Evolutionary conservation across 768 basidiomycete species (phyloP).

Genomic region (Naganishia randhawae): DNA sequence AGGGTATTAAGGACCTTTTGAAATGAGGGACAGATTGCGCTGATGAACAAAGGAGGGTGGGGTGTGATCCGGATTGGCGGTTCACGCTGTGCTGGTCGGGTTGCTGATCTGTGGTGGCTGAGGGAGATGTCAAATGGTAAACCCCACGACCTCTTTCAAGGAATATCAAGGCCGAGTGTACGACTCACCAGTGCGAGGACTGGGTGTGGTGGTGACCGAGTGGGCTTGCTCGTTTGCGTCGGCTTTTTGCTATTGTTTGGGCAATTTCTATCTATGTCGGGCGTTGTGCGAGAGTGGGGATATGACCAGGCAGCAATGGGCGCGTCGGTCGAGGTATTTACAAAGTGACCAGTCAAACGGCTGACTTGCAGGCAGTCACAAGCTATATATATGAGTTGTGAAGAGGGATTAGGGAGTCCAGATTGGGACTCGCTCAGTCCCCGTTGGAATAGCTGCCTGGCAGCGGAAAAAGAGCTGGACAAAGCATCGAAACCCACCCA

Average conservation of each 20-base stretch:
- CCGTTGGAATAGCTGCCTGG: no score
- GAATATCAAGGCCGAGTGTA: not conserved
- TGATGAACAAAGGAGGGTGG: constrained; percentile 17
- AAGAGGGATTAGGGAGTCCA: not conserved
- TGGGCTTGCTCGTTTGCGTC: not conserved
- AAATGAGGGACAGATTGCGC: not conserved
- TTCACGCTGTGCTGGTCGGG: not conserved
- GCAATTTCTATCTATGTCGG: constrained; percentile 8
- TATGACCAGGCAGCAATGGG: constrained; percentile 2
- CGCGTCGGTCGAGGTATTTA: not conserved
- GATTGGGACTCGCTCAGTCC: not conserved
- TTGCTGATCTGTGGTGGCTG: not conserved
- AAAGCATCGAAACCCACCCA: not conserved
- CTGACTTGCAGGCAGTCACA: not conserved
- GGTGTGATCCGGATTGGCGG: not conserved
- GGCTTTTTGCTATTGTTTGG: constrained; percentile 20
- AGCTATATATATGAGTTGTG: not conserved
- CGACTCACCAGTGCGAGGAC: not conserved
- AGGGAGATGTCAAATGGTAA: not conserved
- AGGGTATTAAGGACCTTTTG: not conserved
- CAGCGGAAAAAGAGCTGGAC: not conserved
- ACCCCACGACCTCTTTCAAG: no score
- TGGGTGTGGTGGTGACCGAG: not conserved
- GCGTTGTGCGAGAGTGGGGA: not conserved
- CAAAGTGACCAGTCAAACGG: not conserved